Base-by-base conservation (phyloP, 805 yeast species). In the Cyberlindnera japonica region DNA sequence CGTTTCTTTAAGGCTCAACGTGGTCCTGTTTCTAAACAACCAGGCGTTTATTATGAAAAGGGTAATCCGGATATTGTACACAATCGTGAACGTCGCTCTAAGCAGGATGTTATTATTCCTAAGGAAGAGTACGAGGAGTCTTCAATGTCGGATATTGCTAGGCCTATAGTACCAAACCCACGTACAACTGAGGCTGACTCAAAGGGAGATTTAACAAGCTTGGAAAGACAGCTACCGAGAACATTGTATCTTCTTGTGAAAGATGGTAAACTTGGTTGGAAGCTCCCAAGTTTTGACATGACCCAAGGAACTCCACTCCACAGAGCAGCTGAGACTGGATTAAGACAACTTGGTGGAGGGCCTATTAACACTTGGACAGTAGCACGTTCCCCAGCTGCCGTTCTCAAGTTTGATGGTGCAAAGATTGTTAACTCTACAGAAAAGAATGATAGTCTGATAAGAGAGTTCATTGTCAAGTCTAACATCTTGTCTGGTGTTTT, bases 401-500 rank as follows among this genome's bases (percentile, higher is more conserved):
- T 83, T 2, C 57, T 82, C 47, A 69, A 76, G 50, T 72, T 67
- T 46, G 38, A 46, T 11, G 44, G 52, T 7, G 51, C 43, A 12
- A 51, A 58, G 2, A 20, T 53, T 20, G 58, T 58, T 13, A 41
- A 48, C 8, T 33, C 48, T 6, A 40, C 42, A 5, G 47, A 43
- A 5, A 16, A 47, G 14, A 19, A 54, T 3, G 58, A 49, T 10
- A 53, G 44, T 3, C 54, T 55, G 7, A 42, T 48, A 12, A 71
- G 77, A 53, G 91, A 85, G 53, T 93, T 81, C 58, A 68, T 85
- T 53, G 77, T 93, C 53, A 88, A 87, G 64, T 83, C 95, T 24
- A 96, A 88, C 60, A 87, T 91, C 43, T 66, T 91, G 52, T 84
- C 95, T 11, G 99, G 98, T 33, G 67, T 69, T 46, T 90, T 90